phyloP scores from a whole-genome alignment of 1,284 basidiomycete genomes.

The Retiboletus flavoniger region DNA sequence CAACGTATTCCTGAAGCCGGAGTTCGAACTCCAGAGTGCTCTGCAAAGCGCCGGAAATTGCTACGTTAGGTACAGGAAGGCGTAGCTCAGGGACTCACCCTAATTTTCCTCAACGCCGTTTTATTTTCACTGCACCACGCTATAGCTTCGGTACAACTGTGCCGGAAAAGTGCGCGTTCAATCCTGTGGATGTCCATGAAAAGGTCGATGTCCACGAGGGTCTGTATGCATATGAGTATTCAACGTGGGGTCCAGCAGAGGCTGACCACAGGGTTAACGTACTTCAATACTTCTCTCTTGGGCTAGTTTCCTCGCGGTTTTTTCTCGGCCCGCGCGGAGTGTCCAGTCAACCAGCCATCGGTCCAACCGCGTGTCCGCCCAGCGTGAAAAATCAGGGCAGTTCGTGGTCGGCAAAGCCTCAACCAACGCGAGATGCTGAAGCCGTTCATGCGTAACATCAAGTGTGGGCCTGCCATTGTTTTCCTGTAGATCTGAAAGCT shows the following conservation, averaged over 20 bases:
- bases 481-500: constrained; percentile 73
- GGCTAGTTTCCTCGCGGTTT: constrained; percentile 68
- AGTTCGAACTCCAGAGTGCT: constrained; percentile 95
- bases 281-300: constrained; percentile 73
- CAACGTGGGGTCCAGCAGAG: constrained; percentile 23
- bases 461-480: constrained; percentile 65
- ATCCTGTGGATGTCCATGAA: constrained; percentile 87
- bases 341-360: constrained; percentile 94
- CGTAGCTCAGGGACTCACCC: constrained; percentile 48
- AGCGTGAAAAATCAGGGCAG: constrained; percentile 63
- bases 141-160: constrained; percentile 85
- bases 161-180: constrained; percentile 72
- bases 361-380: constrained; percentile 80
- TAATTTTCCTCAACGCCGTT: constrained; percentile 84
- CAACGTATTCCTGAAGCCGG: constrained; percentile 94
- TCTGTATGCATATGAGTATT: constrained; percentile 43
- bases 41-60: constrained; percentile 42
- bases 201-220: constrained; percentile 86
- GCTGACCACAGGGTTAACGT: constrained; percentile 23
- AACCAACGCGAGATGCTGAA: constrained; percentile 64
- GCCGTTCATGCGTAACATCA: constrained; percentile 68
- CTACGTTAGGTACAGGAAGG: constrained; percentile 9
- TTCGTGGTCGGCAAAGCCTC: constrained; percentile 54
- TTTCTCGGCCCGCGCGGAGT: constrained; percentile 70
- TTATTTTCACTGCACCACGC: constrained; percentile 98